These are phyloP conservation scores for Cryptosporidium viatorum DNA, from an alignment of 169 alveolate species.

Conservation along the genomic window DNA sequence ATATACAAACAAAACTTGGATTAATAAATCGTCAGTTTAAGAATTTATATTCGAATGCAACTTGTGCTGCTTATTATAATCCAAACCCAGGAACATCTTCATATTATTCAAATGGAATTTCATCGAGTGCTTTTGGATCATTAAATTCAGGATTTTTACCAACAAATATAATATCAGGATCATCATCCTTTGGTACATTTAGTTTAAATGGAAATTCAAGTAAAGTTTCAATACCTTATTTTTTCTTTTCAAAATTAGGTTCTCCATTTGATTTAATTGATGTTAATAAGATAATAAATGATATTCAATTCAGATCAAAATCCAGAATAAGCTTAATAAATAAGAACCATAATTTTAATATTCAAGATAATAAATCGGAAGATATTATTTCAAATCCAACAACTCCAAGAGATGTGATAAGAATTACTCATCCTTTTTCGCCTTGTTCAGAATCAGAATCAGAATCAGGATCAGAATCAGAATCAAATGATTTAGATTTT, in stretches of 20 bases:
- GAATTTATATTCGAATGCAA: slow-evolving; percentile 24
- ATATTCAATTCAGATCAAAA: slow-evolving; percentile 42
- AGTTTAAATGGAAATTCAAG: not conserved
- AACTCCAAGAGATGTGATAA: slow-evolving; percentile 4
- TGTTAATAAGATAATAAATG: slow-evolving; percentile 32
- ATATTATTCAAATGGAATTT: not conserved
- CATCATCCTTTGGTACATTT: slow-evolving; percentile 20
- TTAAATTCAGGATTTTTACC: slow-evolving; percentile 6
- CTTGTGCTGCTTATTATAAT: slow-evolving; percentile 65
- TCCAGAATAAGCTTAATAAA: slow-evolving; percentile 1
- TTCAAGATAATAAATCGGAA: not conserved
- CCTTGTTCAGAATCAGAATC: not conserved
- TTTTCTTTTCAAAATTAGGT: slow-evolving; percentile 61
- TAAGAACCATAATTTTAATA: not conserved
- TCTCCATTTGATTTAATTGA: slow-evolving; percentile 71
- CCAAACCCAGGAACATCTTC: slow-evolving; percentile 31
- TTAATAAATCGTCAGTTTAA: slow-evolving; percentile 66
- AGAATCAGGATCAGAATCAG: not conserved
- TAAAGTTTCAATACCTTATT: slow-evolving; percentile 61
- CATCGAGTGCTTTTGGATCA: slow-evolving; percentile 7
- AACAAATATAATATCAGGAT: slow-evolving; percentile 4
- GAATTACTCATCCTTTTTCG: slow-evolving; percentile 23
- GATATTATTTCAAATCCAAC: not conserved
- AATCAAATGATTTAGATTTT: not conserved
- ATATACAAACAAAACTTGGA: slow-evolving; percentile 17